phyloP scores from a whole-genome alignment of 441 rosid genomes.

The Corymbia calophylla region DNA sequence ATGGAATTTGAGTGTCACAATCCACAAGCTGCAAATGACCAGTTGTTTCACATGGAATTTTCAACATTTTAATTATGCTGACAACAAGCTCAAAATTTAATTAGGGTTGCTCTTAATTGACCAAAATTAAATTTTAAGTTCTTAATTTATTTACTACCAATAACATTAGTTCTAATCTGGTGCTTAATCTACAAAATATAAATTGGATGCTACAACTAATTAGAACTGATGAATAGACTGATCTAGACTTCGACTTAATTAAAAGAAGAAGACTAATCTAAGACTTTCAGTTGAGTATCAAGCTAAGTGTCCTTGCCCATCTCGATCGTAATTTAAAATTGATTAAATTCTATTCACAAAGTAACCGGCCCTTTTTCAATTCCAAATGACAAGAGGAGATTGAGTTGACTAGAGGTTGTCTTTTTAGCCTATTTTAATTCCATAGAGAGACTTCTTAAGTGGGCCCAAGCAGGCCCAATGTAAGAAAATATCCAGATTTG shows the following conservation, averaged over 20 bases:
- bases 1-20: not conserved
- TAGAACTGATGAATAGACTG: not conserved
- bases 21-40: fast-evolving
- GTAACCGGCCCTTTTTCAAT: not conserved
- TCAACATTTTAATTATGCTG: fast-evolving
- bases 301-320: not conserved
- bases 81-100: not conserved
- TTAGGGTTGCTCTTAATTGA: not conserved
- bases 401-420: not conserved
- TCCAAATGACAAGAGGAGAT: not conserved
- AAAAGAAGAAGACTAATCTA: not conserved
- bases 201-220: not conserved
- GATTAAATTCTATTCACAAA: not conserved
- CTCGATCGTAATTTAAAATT: not conserved
- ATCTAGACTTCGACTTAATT: not conserved
- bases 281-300: not conserved
- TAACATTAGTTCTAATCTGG: not conserved
- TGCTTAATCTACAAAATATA: not conserved
- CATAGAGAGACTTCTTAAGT: not conserved
- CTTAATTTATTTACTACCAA: not conserved
- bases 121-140: not conserved
- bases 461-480: not conserved
- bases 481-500: not conserved
- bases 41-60: not conserved
- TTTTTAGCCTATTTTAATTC: not conserved